phyloP scores from a whole-genome alignment of 139 green algal species.

The Micractinium sp. region DNA sequence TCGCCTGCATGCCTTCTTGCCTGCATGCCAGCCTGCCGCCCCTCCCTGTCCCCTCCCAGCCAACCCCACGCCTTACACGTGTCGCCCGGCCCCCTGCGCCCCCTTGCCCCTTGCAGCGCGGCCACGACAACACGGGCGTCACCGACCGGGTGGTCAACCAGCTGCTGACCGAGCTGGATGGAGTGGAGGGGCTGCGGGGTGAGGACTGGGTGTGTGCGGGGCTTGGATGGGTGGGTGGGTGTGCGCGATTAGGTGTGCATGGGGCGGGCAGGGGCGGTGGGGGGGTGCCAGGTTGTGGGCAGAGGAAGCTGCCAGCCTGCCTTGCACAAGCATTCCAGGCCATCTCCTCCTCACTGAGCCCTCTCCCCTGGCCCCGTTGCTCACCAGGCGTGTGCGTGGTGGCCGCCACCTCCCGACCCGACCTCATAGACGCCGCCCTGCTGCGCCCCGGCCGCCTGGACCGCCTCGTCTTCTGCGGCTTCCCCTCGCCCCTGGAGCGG shows the following conservation, averaged over 20 bases:
- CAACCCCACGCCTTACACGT: background rate
- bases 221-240: background rate
- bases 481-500: conserved; percentile 60
- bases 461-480: conserved; percentile 69
- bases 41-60: too few species aligned
- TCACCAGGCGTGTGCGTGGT: conserved; percentile 87
- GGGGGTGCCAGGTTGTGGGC: too few species aligned
- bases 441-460: conserved; percentile 89
- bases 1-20: background rate
- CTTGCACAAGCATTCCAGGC: background rate
- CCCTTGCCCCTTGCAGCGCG: conserved; percentile 56
- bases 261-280: background rate
- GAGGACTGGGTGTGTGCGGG: background rate
- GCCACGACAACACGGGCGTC: conserved; percentile 95
- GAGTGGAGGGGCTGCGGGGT: conserved; percentile 88
- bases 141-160: conserved; percentile 97
- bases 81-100: background rate
- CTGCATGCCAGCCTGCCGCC: background rate
- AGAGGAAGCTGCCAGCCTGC: too few species aligned
- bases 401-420: conserved; percentile 90
- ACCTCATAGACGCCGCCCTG: conserved; percentile 93
- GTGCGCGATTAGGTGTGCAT: background rate
- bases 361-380: background rate
- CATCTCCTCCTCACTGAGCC: background rate
- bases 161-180: conserved; percentile 98